These are phyloP conservation scores for Dendryphion nanum DNA, from an alignment of 2,329 filamentous ascomycete genomes.

Conservation along the genomic window DNA sequence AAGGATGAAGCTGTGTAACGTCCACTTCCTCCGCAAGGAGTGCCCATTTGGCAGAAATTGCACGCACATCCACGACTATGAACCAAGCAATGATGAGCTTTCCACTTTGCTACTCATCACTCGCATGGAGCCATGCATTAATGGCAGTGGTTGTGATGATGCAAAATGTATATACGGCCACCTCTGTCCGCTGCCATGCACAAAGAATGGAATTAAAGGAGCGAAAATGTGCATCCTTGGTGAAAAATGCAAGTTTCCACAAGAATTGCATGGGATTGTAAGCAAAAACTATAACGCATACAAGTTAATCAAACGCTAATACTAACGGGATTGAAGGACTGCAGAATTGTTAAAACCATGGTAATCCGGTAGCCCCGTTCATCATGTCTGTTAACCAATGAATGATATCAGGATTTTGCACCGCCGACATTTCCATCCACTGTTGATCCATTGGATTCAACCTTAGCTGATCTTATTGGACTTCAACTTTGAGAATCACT, in stretches of 20 bases:
- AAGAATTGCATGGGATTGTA: slow-evolving; percentile 58
- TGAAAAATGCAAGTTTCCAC: slow-evolving; percentile 57
- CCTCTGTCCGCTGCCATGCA: slow-evolving; percentile 54
- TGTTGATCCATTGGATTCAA: background rate
- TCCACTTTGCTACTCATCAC: slow-evolving; percentile 58
- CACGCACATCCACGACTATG: slow-evolving; percentile 56
- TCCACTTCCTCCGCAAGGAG: slow-evolving; percentile 58
- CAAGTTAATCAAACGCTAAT: too few relatives aligned
- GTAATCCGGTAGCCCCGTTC: slow-evolving; percentile 29
- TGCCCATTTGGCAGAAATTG: slow-evolving; percentile 57
- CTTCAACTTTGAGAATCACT: background rate
- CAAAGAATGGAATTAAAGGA: slow-evolving; percentile 45
- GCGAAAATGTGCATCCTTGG: slow-evolving; percentile 58
- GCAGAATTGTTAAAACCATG: slow-evolving; percentile 53
- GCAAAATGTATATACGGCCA: slow-evolving; percentile 64
- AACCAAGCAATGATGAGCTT: slow-evolving; percentile 53
- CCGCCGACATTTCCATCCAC: background rate
- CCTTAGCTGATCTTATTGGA: background rate
- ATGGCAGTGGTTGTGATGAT: slow-evolving; percentile 58
- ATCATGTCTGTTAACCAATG: background rate
- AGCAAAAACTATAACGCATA: too few relatives aligned
- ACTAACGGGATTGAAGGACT: too few relatives aligned
- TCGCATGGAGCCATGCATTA: slow-evolving; percentile 62
- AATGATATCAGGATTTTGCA: background rate
- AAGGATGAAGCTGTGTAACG: slow-evolving; percentile 63